Percentiles rank a stretch among this genome's conserved stretches.
phyloP scores from a whole-genome alignment of 768 basidiomycete species.

The Psilocybe azurescens region DNA sequence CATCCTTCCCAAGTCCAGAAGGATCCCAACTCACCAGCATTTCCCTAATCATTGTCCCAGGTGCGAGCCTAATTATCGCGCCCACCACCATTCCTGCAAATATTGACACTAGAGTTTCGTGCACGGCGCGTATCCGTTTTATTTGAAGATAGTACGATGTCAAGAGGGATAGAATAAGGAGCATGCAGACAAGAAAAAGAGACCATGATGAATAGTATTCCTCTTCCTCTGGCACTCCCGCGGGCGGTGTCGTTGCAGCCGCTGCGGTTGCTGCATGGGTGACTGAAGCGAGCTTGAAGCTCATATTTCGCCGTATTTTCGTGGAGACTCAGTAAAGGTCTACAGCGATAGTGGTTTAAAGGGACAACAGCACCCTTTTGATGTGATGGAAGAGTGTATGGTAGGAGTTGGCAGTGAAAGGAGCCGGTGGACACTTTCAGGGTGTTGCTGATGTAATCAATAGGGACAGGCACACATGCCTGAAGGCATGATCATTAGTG shows the following conservation, averaged over 20 bases:
- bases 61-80: constrained; percentile 85
- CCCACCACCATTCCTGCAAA: constrained; percentile 97
- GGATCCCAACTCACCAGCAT: constrained; percentile 82
- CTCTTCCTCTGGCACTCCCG: constrained; percentile 69
- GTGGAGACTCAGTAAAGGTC: constrained; percentile 23
- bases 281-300: constrained; percentile 41
- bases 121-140: constrained; percentile 91
- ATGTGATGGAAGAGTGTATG: neutral
- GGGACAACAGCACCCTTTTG: neutral
- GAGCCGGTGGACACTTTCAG: neutral
- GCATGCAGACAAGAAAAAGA: constrained; percentile 89
- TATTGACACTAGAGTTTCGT: constrained; percentile 96
- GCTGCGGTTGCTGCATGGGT: constrained; percentile 35
- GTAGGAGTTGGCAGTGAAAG: neutral
- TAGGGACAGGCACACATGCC: neutral
- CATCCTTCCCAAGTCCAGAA: neutral
- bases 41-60: constrained; percentile 93
- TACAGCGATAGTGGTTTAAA: constrained; percentile 14
- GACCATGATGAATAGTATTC: constrained; percentile 95
- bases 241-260: constrained; percentile 32
- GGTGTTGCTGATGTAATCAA: constrained; percentile 12
- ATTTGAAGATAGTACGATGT: constrained; percentile 99
- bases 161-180: constrained; percentile 93
- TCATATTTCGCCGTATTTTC: constrained; percentile 28
- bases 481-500: neutral